phyloP scores from a whole-genome alignment of 441 rosid species.

The Gossypium davidsonii region DNA sequence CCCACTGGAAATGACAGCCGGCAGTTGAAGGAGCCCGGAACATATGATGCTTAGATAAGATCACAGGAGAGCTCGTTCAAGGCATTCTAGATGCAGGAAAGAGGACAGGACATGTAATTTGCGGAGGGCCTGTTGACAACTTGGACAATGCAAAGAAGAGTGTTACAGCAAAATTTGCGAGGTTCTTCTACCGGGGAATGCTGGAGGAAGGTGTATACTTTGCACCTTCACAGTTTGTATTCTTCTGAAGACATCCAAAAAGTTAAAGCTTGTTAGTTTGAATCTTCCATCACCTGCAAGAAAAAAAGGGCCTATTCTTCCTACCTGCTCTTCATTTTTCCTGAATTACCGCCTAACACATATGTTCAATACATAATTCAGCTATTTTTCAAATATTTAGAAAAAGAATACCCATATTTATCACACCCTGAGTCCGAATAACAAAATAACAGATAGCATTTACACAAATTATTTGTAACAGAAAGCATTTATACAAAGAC shows the following conservation, averaged over 20 bases:
- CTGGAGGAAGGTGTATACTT: conserved; percentile 83
- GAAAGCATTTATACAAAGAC: conserved; percentile 5
- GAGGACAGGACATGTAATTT: conserved; percentile 74
- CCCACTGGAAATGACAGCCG: conserved; percentile 89
- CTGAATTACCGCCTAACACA: neutral
- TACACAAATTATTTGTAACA: neutral
- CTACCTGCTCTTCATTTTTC: too few species aligned
- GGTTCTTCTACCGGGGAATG: conserved; percentile 70
- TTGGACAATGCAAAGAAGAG: conserved; percentile 77
- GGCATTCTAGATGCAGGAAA: conserved; percentile 78
- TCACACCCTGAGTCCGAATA: neutral
- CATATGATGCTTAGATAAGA: conserved; percentile 62
- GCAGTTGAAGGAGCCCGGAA: conserved; percentile 72
- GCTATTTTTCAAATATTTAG: neutral
- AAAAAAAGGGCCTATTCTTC: neutral
- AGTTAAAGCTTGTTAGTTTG: neutral
- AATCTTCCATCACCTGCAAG: neutral
- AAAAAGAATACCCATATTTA: neutral
- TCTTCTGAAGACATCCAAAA: too few species aligned
- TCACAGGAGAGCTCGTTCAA: conserved; percentile 52
- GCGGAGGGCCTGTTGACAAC: conserved; percentile 74
- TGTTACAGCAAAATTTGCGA: conserved; percentile 64
- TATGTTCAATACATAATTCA: neutral
- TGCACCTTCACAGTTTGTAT: conserved; percentile 74
- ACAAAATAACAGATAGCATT: neutral